These are phyloP conservation scores for Pyrus communis DNA, from an alignment of 306 rosid species.

Conservation along the genomic window DNA sequence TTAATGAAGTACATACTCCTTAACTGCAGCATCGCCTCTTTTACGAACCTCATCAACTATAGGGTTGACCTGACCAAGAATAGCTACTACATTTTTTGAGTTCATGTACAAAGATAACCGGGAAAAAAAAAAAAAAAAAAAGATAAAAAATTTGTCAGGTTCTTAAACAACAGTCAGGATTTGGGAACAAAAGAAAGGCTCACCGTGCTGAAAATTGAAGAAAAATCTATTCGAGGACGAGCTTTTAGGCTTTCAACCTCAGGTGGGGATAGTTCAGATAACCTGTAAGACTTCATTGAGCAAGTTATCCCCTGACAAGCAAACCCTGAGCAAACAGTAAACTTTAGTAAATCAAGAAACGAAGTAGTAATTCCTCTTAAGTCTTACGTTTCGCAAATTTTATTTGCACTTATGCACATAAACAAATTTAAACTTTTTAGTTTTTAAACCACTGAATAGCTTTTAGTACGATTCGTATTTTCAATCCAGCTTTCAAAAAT, in stretches of 20 bases:
- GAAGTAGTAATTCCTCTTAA: neutral
- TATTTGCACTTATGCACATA: neutral
- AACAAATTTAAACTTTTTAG: neutral
- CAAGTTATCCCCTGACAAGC: slow-evolving; percentile 32
- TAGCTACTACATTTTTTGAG: neutral
- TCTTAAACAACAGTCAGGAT: neutral
- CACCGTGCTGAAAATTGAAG: slow-evolving; percentile 73
- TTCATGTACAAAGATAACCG: neutral
- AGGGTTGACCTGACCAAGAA: slow-evolving; percentile 64
- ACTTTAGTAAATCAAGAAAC: neutral
- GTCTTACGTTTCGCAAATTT: neutral
- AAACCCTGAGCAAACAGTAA: slow-evolving; percentile 21
- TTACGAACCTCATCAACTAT: slow-evolving; percentile 78
- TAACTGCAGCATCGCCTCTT: slow-evolving; percentile 81
- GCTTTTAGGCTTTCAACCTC: slow-evolving; percentile 70
- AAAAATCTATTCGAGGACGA: slow-evolving; percentile 89
- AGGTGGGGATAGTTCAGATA: slow-evolving; percentile 54
- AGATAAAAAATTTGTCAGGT: no score
- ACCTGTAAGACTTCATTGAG: slow-evolving; percentile 65
- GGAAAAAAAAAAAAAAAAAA: neutral
- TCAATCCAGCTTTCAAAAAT: neutral
- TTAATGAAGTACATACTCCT: slow-evolving; percentile 42
- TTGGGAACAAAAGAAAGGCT: neutral
- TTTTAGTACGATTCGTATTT: neutral
- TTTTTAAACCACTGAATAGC: neutral